A percentile compares a stretch with the other conserved stretches of the same genome.
phyloP scores from a whole-genome alignment of 148 eudicot genomes.

The Vaccinium corymbosum region DNA sequence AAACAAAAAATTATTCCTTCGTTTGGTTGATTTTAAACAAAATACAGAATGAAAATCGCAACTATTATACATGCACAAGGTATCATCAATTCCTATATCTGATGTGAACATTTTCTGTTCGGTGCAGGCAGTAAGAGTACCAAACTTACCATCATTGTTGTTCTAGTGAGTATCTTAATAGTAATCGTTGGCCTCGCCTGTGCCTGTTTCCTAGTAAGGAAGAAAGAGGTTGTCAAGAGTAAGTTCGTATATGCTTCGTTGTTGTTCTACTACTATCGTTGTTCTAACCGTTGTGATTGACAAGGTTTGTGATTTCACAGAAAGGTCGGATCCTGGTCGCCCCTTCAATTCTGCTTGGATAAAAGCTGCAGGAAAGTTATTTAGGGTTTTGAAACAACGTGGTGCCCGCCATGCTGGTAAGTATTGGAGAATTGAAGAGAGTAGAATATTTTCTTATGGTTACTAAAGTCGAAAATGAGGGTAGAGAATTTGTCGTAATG shows the following conservation, averaged over 20 bases:
- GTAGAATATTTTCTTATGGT: not conserved
- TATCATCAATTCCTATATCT: too few species aligned
- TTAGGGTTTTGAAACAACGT: not conserved
- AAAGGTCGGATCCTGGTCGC: not conserved
- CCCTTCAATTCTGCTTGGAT: not conserved
- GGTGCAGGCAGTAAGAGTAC: too few species aligned
- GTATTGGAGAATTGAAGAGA: not conserved
- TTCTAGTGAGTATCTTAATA: not conserved
- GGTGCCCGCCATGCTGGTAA: not conserved
- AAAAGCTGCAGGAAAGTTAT: constrained; percentile 4
- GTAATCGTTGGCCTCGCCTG: not conserved
- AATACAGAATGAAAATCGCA: too few species aligned
- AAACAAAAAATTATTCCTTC: too few species aligned
- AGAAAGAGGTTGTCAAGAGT: not conserved
- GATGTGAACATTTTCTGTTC: not conserved
- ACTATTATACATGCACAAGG: too few species aligned
- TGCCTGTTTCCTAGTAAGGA: not conserved
- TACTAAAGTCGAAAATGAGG: not conserved
- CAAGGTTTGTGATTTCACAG: too few species aligned
- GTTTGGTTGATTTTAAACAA: too few species aligned
- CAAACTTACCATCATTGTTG: not conserved
- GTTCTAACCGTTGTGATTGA: too few species aligned
- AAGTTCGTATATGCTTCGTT: not conserved
- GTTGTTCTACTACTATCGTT: too few species aligned
- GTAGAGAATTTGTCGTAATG: too few species aligned